Evolutionary conservation across 139 green algal genomes (phyloP), one percentile per base, ranked within the genome.

Genomic region (Raphidocelis subcapitata): DNA sequence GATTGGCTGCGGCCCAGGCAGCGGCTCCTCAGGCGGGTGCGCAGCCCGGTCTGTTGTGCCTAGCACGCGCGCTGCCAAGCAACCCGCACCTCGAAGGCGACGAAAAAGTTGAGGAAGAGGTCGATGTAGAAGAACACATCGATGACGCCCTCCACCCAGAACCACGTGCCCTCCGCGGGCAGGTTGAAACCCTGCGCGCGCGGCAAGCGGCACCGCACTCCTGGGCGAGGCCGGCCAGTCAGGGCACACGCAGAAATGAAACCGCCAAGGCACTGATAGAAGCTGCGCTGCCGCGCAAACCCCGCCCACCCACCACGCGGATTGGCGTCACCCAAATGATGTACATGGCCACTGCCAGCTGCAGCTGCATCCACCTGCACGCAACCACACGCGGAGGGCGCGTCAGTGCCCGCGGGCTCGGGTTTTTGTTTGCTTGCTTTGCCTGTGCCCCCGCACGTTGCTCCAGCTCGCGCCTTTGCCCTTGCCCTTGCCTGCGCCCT

Each of bases 271-370:
- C 18, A 20, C 20, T n/a, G 18, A 20, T 20, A 57, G 18, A 57
- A n/a, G 18, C 49, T 57, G 49, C 49, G n/a, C n/a, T n/a, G n/a
- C n/a, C n/a, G n/a, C n/a, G n/a, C n/a, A n/a, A n/a, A n/a, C n/a
- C n/a, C n/a, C n/a, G n/a, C n/a, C n/a, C 4, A 24, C 70, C 74
- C 67, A 88, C 83, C 83, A 86, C 83, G 23, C 80, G 69, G 15
- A 88, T 65, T 10, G 83, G 83, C 0, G 80, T 88, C 26, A 88
- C 83, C 83, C 83, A 88, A 15, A 88, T 80, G 51, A 88, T 86
- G 67, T 88, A 88, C 23, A 88, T 66, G 1, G 81, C 83, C 35
- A 88, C 76, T 1, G 77, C 77, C 28, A 88, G 71, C 33, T 72
- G 66, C 36, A 82, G 60, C 47, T 82, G 69, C 46, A 75, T 81